phyloP scores from a whole-genome alignment of 192 early-diverging fungal species.

The Gigaspora rosea region DNA sequence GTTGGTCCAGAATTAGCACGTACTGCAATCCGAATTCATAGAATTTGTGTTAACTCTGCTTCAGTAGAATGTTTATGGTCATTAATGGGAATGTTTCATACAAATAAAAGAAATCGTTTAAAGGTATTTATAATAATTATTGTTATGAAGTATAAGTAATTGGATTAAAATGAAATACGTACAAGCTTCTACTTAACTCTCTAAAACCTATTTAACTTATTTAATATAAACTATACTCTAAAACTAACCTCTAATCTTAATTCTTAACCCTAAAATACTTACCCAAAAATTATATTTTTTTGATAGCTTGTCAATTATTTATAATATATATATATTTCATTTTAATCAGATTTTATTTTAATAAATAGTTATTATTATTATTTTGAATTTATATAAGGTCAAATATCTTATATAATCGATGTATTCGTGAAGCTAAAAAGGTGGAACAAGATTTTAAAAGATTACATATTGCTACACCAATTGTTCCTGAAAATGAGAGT shows the following conservation, averaged over 20 bases:
- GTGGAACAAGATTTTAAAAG: background rate
- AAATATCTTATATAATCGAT: background rate
- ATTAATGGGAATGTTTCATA: slow-evolving; percentile 16
- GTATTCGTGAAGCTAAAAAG: background rate
- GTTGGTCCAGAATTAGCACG: background rate
- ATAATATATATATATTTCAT: no score
- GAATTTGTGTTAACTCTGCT: background rate
- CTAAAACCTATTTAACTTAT: no score
- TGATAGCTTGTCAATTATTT: background rate
- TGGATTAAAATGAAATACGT: no score
- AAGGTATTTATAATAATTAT: background rate
- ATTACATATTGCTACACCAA: slow-evolving; percentile 11
- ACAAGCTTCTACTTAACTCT: no score
- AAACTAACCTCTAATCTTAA: no score
- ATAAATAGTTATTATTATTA: no score
- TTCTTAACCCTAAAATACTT: no score
- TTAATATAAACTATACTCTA: no score
- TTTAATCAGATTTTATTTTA: no score
- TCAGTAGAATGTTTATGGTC: no score
- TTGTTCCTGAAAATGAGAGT: background rate
- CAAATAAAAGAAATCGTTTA: background rate
- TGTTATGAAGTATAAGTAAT: background rate
- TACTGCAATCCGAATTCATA: no score
- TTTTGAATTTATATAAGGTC: background rate
- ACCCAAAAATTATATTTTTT: background rate